phyloP scores from a whole-genome alignment of 768 basidiomycete genomes.

The Lactarius quietus region DNA sequence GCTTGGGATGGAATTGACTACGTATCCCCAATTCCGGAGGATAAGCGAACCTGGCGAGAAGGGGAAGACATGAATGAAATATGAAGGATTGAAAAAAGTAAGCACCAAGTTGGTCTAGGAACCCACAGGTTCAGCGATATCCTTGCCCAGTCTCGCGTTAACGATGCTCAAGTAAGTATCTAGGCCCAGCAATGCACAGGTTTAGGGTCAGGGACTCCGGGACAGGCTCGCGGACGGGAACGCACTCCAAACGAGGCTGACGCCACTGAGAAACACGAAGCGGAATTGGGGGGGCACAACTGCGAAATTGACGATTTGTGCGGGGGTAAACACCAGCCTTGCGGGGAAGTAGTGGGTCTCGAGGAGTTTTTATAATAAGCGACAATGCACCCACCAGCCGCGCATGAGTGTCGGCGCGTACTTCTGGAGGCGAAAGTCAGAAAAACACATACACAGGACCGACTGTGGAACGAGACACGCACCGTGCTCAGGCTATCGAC shows the following conservation, averaged over 20 bases:
- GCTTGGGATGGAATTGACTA: too few species aligned
- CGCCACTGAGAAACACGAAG: conserved; percentile 68
- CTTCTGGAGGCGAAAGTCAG: conserved; percentile 39
- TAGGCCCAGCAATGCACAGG: background rate
- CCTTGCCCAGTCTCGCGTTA: conserved; percentile 5
- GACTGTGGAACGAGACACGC: background rate
- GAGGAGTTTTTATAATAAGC: background rate
- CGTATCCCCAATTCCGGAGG: too few species aligned
- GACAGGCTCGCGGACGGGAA: conserved; percentile 18
- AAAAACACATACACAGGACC: too few species aligned
- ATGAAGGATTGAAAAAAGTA: background rate
- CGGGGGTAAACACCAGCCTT: conserved; percentile 72
- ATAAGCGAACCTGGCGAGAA: background rate
- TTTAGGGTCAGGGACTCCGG: background rate
- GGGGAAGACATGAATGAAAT: too few species aligned
- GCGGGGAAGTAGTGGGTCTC: conserved; percentile 4
- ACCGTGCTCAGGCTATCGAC: conserved; percentile 45
- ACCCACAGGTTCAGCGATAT: background rate
- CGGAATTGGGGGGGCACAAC: conserved; percentile 74
- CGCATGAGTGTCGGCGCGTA: conserved; percentile 72
- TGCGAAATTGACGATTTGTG: conserved; percentile 76
- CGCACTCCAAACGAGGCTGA: conserved; percentile 82
- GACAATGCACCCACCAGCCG: conserved; percentile 55
- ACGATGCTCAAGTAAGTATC: conserved; percentile 15
- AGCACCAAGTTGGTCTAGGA: background rate